Base-by-base conservation (phyloP, 2,329 filamentous ascomycete species). In the Lizonia empirigonia region DNA sequence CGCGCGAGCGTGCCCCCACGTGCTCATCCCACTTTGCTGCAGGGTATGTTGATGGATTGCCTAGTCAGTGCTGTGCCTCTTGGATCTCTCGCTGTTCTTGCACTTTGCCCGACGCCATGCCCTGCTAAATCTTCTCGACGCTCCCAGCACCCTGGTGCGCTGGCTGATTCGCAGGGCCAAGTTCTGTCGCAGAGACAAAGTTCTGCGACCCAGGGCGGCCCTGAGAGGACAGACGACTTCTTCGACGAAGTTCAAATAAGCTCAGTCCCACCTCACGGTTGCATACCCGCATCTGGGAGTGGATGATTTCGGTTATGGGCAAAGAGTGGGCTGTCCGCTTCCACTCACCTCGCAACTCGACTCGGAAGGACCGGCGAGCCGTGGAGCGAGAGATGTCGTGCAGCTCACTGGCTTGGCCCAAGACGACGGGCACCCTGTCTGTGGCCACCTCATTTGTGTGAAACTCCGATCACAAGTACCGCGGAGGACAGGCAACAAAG, bases 181-280 rank as follows among this genome's bases (percentile, higher is more conserved):
- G 10, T 9, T 40, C 32, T 22, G 36, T 5, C 27, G 27, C 13
- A 3, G 5, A n/a, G n/a, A n/a, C 34, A 13, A 27, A 23, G 12
- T n/a, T 40, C 29, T 22, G 40, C 24, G 40, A 35, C 23, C 42
- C 29, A 32, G 44, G 33, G 49, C 42, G 49, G 38, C 19, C 13
- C 16, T 29, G 23, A 42, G 10, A 42, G 27, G 42, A 38, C 42
- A 42, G 36, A 44, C 32, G 34, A 29, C 44, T 40, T 39, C 39
- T 48, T 48, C 50, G 36, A 53, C 40, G 52, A 53, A 59, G 64
- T 68, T 50, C 56, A 60, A 66, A 63, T 68, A 68, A 68, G 64
- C 64, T 66, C 64, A 62, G 63, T 64, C 64, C 64, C 63, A 65
- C 63, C 59, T 39, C 59, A 56, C 60, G 60, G 58, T 63, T 63